Base-by-base conservation (phyloP, 2,329 filamentous ascomycete genomes). In the Fusarium pseudograminearum region DNA sequence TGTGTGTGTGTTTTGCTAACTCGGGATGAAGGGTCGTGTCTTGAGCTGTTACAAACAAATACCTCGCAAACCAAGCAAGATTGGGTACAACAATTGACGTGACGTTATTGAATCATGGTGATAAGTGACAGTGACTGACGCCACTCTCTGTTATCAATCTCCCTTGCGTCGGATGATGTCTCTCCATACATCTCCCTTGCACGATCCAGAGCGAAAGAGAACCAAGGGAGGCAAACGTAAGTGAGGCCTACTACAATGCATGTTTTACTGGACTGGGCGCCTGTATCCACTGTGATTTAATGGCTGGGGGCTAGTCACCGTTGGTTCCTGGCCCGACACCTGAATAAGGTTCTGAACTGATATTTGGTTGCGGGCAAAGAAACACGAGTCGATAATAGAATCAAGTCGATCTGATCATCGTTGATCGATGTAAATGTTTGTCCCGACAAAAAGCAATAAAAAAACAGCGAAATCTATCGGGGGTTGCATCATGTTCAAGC, bases 101-200 rank as follows among this genome's bases (percentile, higher is more conserved):
- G 24, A 55, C n/a, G 40, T 18, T 15, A 31, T 38, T 34, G 11
- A 42, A 22, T n/a, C 12, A 5, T 45, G 40, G 28, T 33, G 15
- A 46, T 41, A 42, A 24, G 16, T 57, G 50, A 55, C 16, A 26
- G 9, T 20, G 33, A 20, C 7, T 5, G 34, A 33, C 15, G 38
- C 22, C 6, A 4, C 41, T 12, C 45, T 57, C 34, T 56, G 28
- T 24, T 47, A 24, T 22, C 5, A 7, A 16, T 10, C 38, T 48
- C 61, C 62, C 62, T 65, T 66, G 61, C 61, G 26, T 55, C 31
- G 20, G 16, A 22, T 12, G 11, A 36, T 65, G 28, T 45, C 24
- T 38, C 15, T 24, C 42, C n/a, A 22, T 24, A 22, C n/a, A 22
- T 24, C 42, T 48, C 61, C 61, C 61, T 65, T 64, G 45, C 45